Evolutionary conservation across 2,329 filamentous ascomycete species (phyloP), one percentile per base, ranked within the genome.

Genomic region (Colletotrichum tofieldiae): DNA sequence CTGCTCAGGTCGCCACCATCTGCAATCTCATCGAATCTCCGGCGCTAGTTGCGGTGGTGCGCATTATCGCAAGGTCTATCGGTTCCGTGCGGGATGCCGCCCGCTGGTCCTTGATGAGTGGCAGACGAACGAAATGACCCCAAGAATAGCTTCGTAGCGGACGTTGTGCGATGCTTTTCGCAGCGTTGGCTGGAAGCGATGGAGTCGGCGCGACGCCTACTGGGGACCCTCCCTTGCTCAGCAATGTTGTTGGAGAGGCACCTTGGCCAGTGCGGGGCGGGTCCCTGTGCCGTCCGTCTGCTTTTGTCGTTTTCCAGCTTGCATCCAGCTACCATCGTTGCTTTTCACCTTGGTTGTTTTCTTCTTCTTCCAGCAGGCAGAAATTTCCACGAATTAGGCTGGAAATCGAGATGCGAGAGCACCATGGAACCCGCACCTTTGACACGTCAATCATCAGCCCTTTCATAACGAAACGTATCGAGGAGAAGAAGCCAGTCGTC

Each of bases 181-280:
- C 54, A 37, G 35, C 45, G 29, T 62, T 49, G 35, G 26, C 45
- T 58, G 23, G 41, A 41, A 41, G 61, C 37, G 67, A 67, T 55
- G 55, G 55, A 66, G 67, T 41, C 62, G 58, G 58, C 62, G 68
- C 49, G 56, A 66, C 23, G 47, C 23, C 5, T n/a, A 11, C 29
- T 32, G 3, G 29, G 29, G 29, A 32, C 29, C 29, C 29, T 32
- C 29, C 29, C 29, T 32, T 32, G 4, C 29, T 32, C 29, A 32
- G 29, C 29, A 32, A 32, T 32, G 29, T 32, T 32, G 29, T 32
- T 32, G 35, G 11, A 37, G 35, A 5, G 5, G 35, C 35, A 37
- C 35, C 35, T 45, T 41, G 18, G 37, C 43, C 39, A 18, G 60
- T 56, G 18, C 35, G 37, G 6, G 23, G 37, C 23, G 14, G n/a